Base-by-base conservation (phyloP, 2,329 filamentous ascomycete species). In the Coleophoma crateriformis region DNA sequence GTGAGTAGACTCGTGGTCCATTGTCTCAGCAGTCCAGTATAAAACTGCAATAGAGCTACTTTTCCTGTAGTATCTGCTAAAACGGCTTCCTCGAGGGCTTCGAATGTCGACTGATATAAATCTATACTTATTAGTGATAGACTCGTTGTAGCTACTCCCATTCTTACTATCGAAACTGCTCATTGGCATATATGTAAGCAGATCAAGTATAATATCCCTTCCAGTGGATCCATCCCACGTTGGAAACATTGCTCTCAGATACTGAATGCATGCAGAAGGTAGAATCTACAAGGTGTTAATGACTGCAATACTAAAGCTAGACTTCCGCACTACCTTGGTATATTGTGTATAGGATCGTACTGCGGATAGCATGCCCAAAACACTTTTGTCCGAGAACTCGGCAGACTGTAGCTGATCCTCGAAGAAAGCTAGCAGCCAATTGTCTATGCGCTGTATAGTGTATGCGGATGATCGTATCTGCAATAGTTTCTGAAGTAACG, bases 401-500 rank as follows among this genome's bases (percentile, higher is more conserved):
- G 78, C 77, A 39, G 73, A 72, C 32, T 79, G 68, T 1, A 78
- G 72, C 63, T 63, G 61, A 51, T 84, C 80, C 46, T 76, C 72
- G 12, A 83, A 69, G 43, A 75, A 76, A 2, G 80, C 75, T 43
- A 70, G 64, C 39, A 86, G 62, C 82, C 82, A 86, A 57, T 78
- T 76, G 40, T 75, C 71, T 40, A 82, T 71, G n/a, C 82, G 72
- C 46, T 70, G 69, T 27, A 72, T 67, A 12, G 73, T 73, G 45
- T 75, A 71, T 14, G 71, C 68, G 34, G 79, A 76, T 2, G 84
- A 78, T 45, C 79, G 77, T 32, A 88, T 69, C n/a, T 87, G 69
- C 33, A 89, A 70, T 20, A 92, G 73, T 62, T 92, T 94, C 64
- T 92, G 88, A 1, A 92, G 76, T 32, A 95, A 71, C 3, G 85